Base-by-base conservation (phyloP, 305 asterid species). In the Fraxinus velutina region DNA sequence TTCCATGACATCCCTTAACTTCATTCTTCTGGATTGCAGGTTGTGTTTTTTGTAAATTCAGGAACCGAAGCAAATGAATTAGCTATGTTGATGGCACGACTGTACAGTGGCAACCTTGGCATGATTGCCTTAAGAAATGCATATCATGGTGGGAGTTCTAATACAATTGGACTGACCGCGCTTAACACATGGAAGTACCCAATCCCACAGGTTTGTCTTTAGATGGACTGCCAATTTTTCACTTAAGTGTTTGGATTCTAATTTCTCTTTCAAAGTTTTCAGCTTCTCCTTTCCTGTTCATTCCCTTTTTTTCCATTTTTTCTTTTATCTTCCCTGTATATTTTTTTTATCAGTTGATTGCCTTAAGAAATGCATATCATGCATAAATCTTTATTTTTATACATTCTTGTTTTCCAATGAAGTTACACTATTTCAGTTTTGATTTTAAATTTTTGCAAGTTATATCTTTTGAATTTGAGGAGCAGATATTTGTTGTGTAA, bases 21-120 rank as follows among this genome's bases (percentile, higher is more conserved):
- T 10, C 19, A 47, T 47, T 84, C 71, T 30, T 84, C 76, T 70
- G 77, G 84, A 77, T 19, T 84, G 86, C 92, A 94, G 98, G 97
- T 95, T 79, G 97, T 95, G 79, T 95, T 94, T 86, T 94, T 94
- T 84, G 98, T 95, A 33, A 95, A 95, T 89, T 95, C 99, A 68
- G 98, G 98, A 84, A 92, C 98, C 4, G 99, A 95, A 89, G 98
- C 99, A 80, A 95, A 94, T 83, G 99, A 95, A 85, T 89, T 95
- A 79, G 99, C 99, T 74, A 90, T 89, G 97, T 34, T 95, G 88
- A 94, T 95, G 97, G 99, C 99, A 29, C 87, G 98, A 44, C 60
- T 95, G 79, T 94, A 95, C 86, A 94, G 88, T 76, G 93, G 98
- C 32, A 92, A 85, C 92, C 96, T 94, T 74, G 89, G 92, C 62